Percentiles rank a stretch among this genome's conserved stretches.
These are phyloP conservation scores for Suhomyces bokatorum DNA, from an alignment of 1,139 yeast species.

Conservation along the genomic window DNA sequence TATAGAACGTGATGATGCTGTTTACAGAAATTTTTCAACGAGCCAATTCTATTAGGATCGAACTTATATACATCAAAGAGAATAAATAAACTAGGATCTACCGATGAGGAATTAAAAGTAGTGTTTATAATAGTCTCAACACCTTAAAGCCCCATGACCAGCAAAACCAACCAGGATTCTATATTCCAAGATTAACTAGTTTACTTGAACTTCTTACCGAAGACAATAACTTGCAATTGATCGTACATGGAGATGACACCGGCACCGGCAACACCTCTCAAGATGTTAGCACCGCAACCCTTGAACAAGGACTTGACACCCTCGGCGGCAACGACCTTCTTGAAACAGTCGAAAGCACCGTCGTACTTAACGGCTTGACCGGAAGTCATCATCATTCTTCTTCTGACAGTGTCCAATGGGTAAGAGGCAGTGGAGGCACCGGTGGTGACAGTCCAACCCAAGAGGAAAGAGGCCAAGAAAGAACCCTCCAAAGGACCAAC, in stretches of 20 bases:
- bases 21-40: conserved; percentile 1
- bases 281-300: conserved; percentile 59
- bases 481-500: conserved; percentile 58
- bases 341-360: conserved; percentile 53
- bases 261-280: conserved; percentile 60
- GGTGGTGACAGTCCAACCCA: conserved; percentile 57
- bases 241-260: conserved; percentile 56
- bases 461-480: conserved; percentile 55
- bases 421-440: conserved; percentile 57
- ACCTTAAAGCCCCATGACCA: conserved; percentile 6
- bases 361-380: conserved; percentile 56
- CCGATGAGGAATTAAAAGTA: conserved; percentile 6
- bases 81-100: conserved; percentile 12
- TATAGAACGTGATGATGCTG: too few species aligned
- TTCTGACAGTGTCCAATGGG: conserved; percentile 57
- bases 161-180: conserved; percentile 9
- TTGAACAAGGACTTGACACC: conserved; percentile 53
- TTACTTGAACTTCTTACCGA: conserved; percentile 50
- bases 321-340: conserved; percentile 52
- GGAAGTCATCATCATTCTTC: conserved; percentile 60
- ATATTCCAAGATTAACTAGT: conserved; percentile 16
- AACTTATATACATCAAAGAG: conserved; percentile 12
- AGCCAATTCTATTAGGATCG: conserved; percentile 7
- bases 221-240: conserved; percentile 51
- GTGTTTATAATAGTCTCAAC: conserved; percentile 6